Evolutionary conservation across 148 eudicot species (phyloP).

Genomic region (Vaccinium myrtillus): DNA sequence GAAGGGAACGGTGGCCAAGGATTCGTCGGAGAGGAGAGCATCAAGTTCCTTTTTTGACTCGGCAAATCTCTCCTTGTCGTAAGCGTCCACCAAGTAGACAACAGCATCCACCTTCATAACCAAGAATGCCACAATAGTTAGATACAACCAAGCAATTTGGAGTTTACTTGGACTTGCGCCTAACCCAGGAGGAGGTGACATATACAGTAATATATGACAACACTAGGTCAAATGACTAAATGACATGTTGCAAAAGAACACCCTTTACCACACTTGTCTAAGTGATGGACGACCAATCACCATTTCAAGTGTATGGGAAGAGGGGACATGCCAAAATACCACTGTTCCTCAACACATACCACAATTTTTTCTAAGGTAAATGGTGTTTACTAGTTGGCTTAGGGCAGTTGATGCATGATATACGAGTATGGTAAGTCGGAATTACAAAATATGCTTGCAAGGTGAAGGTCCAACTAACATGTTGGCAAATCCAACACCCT

Average conservation of each 20-base stretch:
- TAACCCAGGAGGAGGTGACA: not conserved
- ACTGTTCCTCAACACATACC: not conserved
- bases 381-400: not conserved
- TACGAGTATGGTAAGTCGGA: not conserved
- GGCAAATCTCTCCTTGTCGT: constrained; percentile 80
- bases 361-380: not conserved
- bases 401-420: not conserved
- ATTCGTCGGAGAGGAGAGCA: constrained; percentile 81
- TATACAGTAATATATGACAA: not conserved
- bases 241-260: not conserved
- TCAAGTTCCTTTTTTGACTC: constrained; percentile 84
- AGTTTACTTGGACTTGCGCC: not conserved
- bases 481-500: not conserved
- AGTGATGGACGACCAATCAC: not conserved
- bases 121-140: constrained; percentile 2
- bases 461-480: not conserved
- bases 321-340: not conserved
- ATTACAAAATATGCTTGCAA: not conserved
- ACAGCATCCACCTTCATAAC: constrained; percentile 77
- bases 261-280: not conserved
- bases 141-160: not conserved
- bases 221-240: not conserved
- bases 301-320: not conserved
- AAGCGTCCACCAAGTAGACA: constrained; percentile 77
- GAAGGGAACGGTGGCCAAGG: constrained; percentile 72